phyloP scores from a whole-genome alignment of 1,139 yeast genomes.

The Protomyces arabidopsidicola region DNA sequence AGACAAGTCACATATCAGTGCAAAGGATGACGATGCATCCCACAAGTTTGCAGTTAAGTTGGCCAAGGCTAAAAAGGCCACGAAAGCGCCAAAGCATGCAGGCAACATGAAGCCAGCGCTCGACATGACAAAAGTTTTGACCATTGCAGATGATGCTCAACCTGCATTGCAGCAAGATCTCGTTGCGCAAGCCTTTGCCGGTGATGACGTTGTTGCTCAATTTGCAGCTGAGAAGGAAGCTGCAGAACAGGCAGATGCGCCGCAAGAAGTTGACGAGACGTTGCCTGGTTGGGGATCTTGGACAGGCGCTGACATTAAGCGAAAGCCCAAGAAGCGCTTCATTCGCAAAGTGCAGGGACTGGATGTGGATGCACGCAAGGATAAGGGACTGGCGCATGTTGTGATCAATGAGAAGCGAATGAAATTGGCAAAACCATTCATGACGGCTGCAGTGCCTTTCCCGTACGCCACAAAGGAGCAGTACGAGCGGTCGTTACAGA shows the following conservation, averaged over 20 bases:
- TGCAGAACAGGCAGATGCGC: constrained; percentile 73
- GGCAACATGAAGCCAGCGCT: constrained; percentile 1
- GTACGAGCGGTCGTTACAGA: constrained; percentile 84
- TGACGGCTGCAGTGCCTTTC: constrained; percentile 82
- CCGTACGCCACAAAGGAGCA: constrained; percentile 91
- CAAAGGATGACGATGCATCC: constrained; percentile 37
- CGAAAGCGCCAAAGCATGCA: background rate
- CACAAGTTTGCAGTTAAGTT: constrained; percentile 38
- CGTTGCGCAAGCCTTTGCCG: constrained; percentile 90
- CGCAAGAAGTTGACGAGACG: constrained; percentile 75
- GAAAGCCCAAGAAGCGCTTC: constrained; percentile 52
- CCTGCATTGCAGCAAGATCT: constrained; percentile 62
- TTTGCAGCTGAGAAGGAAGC: constrained; percentile 69
- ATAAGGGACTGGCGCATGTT: constrained; percentile 69
- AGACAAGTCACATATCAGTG: constrained; percentile 43
- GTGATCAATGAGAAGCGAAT: constrained; percentile 83
- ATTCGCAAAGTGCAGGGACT: constrained; percentile 58
- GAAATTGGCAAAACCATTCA: constrained; percentile 75
- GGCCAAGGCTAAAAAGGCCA: constrained; percentile 35
- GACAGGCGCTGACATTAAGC: constrained; percentile 42
- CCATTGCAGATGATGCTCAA: constrained; percentile 28
- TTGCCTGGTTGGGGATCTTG: constrained; percentile 82
- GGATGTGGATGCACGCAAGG: constrained; percentile 67
- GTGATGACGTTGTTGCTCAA: constrained; percentile 80
- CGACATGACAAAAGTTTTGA: constrained; percentile 1